These are phyloP conservation scores for Wakefieldia striispora DNA, from an alignment of 768 basidiomycete species.

Conservation along the genomic window DNA sequence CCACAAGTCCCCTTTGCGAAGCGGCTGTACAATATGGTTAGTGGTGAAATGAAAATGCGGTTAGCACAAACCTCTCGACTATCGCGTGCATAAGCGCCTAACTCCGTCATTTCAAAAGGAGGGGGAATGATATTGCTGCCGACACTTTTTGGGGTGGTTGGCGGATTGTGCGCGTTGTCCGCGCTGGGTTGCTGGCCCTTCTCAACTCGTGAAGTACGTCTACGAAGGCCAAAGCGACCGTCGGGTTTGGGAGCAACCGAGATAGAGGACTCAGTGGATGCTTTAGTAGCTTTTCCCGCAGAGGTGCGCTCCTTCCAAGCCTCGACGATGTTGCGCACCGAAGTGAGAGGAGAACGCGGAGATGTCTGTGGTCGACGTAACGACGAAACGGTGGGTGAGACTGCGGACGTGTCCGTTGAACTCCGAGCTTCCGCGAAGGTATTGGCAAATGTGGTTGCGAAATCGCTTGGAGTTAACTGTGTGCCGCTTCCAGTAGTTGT, in stretches of 20 bases:
- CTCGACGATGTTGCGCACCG: constrained; percentile 75
- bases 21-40: constrained; percentile 52
- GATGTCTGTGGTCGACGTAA: constrained; percentile 63
- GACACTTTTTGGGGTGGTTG: constrained; percentile 28
- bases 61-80: constrained; percentile 41
- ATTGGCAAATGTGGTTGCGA: constrained; percentile 37
- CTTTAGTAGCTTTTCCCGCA: constrained; percentile 32
- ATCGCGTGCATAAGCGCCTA: constrained; percentile 40
- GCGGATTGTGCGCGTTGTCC: constrained; percentile 7
- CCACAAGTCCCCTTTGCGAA: constrained; percentile 84
- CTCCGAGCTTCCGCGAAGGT: constrained; percentile 39
- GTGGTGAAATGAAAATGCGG: background rate
- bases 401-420: constrained; percentile 23
- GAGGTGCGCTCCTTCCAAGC: constrained; percentile 79
- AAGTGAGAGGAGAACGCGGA: constrained; percentile 68
- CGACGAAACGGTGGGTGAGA: constrained; percentile 45
- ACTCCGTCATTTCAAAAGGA: constrained; percentile 46
- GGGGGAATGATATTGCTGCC: constrained; percentile 39
- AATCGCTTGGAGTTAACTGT: constrained; percentile 36
- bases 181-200: constrained; percentile 11
- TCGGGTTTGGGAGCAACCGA: constrained; percentile 34
- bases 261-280: constrained; percentile 38
- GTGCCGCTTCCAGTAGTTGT: constrained; percentile 26
- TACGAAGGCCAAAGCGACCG: constrained; percentile 34
- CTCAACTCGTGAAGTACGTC: constrained; percentile 30